phyloP scores from a whole-genome alignment of 2,329 filamentous ascomycete species.

The Fusarium sp. region DNA sequence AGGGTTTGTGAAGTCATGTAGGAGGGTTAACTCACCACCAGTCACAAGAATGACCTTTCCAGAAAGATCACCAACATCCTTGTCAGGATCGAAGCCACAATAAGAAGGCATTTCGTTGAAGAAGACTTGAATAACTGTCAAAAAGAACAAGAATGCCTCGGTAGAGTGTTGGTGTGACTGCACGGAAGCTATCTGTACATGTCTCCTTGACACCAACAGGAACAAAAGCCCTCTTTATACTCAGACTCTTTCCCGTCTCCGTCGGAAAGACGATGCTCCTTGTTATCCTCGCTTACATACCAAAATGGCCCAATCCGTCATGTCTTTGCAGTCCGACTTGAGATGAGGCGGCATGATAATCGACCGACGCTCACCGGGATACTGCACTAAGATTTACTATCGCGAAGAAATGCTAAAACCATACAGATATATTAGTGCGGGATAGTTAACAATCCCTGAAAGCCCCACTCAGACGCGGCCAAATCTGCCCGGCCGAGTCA shows the following conservation, averaged over 20 bases:
- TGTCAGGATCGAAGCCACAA: constrained; percentile 51
- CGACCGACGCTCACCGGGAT: constrained; percentile 25
- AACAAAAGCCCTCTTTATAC: not conserved
- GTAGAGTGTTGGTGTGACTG: not conserved
- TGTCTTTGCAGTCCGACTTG: not conserved
- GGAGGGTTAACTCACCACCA: constrained; percentile 53
- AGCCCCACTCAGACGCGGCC: not conserved
- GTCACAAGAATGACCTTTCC: constrained; percentile 64
- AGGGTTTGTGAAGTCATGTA: not conserved
- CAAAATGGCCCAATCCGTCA: not conserved
- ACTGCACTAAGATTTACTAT: not conserved
- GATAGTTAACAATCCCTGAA: constrained; percentile 14
- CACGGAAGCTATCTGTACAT: not conserved
- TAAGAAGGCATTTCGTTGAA: constrained; percentile 19
- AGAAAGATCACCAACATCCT: constrained; percentile 57
- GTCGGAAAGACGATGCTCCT: not conserved
- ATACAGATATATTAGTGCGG: constrained; percentile 4
- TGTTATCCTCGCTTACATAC: not conserved
- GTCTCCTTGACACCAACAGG: not conserved
- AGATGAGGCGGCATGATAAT: constrained; percentile 24
- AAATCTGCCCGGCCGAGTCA: constrained; percentile 5
- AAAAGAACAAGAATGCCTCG: not conserved
- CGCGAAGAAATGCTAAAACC: not conserved
- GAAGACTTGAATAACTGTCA: not conserved
- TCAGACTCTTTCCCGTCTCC: not conserved